These are phyloP conservation scores for Flaveria linearis DNA, from an alignment of 129 eudicot species.

Conservation along the genomic window DNA sequence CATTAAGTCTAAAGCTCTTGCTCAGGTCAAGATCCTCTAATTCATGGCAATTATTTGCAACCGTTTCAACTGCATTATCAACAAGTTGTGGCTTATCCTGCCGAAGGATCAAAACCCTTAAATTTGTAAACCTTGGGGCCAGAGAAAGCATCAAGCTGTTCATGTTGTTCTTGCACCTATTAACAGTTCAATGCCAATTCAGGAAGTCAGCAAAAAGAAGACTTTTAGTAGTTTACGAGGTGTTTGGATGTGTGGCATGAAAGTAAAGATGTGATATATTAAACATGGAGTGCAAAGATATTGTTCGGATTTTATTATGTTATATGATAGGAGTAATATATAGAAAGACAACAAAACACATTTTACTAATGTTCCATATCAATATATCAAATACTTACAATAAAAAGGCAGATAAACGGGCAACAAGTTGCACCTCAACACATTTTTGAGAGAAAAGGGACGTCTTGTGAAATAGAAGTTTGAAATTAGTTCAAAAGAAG, in stretches of 20 bases:
- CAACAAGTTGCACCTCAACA: no score
- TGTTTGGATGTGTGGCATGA: neutral
- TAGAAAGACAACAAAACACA: no score
- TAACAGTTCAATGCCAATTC: neutral
- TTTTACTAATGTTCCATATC: no score
- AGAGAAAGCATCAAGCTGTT: constrained; percentile 62
- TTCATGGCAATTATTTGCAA: constrained; percentile 60
- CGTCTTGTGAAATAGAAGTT: no score
- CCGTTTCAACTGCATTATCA: constrained; percentile 60
- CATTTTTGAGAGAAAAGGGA: no score
- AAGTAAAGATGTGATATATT: neutral
- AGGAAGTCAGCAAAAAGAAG: neutral
- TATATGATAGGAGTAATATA: no score
- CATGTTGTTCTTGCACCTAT: constrained; percentile 78
- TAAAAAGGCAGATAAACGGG: no score
- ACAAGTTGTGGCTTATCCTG: constrained; percentile 74
- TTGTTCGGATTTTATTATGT: no score
- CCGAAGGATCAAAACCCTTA: constrained; percentile 54
- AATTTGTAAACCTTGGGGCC: constrained; percentile 59
- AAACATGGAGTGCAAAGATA: neutral
- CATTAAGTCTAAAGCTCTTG: constrained; percentile 71
- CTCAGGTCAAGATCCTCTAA: constrained; percentile 71
- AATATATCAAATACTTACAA: no score
- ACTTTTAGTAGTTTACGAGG: neutral
- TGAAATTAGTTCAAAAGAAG: no score